Evolutionary conservation across 2,329 filamentous ascomycete species (phyloP), one percentile per base, ranked within the genome.

Genomic region (Cryphonectria radicalis): DNA sequence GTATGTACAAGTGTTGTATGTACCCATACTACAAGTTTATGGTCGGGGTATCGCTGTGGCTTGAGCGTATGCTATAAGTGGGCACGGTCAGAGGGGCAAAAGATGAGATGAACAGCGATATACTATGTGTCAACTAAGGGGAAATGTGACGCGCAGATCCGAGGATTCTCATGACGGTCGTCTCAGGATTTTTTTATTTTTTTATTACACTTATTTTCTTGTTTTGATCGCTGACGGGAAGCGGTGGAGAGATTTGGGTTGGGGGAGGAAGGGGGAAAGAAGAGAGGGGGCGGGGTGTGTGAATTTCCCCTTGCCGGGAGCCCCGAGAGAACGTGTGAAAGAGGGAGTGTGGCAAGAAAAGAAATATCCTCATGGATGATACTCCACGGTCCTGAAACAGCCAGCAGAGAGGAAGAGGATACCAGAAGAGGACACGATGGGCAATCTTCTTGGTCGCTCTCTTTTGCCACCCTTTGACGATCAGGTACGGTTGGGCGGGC

Each of bases 351-450:
- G 62, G 63, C 64, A 59, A 67, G 57, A 67, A 32, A 32, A 43
- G 59, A 62, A 43, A 57, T 57, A 67, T 11, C 7, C 19, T 11
- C 53, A 55, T 55, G 63, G 66, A 46, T 64, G 62, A 63, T 66
- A 66, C 59, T 59, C 71, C 68, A 67, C 57, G 59, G 60, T n/a
- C 68, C 68, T 70, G 71, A 72, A 70, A 72, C 68, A 32, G 71
- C 71, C 57, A 55, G 50, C 59, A 63, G 63, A 71, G 42, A 65
- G 40, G 25, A n/a, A n/a, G 35, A 62, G 59, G 57, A 19, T 35
- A 62, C 28, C 46, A 32, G 17, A 32, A 19, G 55, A 59, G 55
- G 55, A 28, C 55, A 59, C n/a, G 46, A 50, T 50, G 46, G 7
- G 6, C 46, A 50, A n/a, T 50, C 46, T n/a, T 50, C 46, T 11